Evolutionary conservation across 352 stramenopile species (phyloP).

Genomic region (Chrysophaeum taylorii): DNA sequence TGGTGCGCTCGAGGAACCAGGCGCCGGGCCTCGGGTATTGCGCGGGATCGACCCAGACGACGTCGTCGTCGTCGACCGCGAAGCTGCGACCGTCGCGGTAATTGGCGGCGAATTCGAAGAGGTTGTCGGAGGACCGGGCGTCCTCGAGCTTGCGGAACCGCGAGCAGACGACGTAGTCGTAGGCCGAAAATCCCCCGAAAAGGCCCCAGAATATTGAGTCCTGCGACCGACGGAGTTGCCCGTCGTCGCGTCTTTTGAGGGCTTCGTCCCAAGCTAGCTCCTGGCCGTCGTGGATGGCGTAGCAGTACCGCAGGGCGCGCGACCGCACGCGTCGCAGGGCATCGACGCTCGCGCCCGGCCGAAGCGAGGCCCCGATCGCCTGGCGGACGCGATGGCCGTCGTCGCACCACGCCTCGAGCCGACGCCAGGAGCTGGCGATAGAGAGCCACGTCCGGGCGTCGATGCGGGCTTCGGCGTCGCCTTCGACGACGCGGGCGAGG

Average conservation of each 20-base stretch:
- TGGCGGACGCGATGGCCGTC: background rate
- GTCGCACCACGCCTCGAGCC: background rate
- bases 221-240: background rate
- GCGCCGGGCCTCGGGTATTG: no score
- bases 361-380: background rate
- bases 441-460: background rate
- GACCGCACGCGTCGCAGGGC: background rate
- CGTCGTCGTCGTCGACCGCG: background rate
- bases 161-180: conserved; percentile 3
- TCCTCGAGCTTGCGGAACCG: background rate
- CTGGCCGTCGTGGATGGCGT: conserved; percentile 12
- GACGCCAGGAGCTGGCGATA: background rate
- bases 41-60: background rate
- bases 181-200: background rate
- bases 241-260: background rate
- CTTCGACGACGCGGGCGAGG: background rate
- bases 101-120: background rate
- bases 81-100: background rate
- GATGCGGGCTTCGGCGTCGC: background rate
- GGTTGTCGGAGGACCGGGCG: background rate
- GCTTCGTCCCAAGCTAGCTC: background rate
- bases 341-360: background rate
- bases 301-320: background rate
- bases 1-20: background rate
- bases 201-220: background rate